phyloP scores from a whole-genome alignment of 2,329 filamentous ascomycete species.

The Talaromyces sp. region DNA sequence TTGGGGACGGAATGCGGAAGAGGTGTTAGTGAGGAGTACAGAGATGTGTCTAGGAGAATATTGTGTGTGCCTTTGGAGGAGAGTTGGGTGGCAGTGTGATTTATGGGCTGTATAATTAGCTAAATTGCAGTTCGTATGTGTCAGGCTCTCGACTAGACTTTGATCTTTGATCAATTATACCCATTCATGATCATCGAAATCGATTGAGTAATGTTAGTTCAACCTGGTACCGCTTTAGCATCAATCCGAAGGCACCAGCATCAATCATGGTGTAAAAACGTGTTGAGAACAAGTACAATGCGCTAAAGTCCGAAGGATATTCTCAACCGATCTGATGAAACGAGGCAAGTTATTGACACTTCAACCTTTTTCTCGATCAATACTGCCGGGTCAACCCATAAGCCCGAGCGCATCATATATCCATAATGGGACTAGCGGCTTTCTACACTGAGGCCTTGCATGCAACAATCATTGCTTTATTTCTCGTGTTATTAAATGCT shows the following conservation, averaged over 20 bases:
- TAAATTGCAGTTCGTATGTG: too few relatives aligned
- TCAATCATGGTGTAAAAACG: not conserved
- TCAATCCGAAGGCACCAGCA: not conserved
- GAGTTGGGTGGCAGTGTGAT: not conserved
- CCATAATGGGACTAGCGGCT: not conserved
- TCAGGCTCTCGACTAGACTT: too few relatives aligned
- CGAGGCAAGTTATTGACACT: not conserved
- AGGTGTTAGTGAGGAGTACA: not conserved
- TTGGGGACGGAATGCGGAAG: not conserved
- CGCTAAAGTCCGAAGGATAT: too few relatives aligned
- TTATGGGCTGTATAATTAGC: too few relatives aligned
- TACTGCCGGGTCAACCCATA: not conserved
- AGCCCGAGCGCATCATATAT: not conserved
- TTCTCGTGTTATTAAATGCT: not conserved
- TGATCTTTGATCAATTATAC: not conserved
- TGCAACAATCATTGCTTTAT: not conserved
- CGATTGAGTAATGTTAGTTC: not conserved
- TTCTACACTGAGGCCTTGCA: not conserved
- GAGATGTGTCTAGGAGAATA: not conserved
- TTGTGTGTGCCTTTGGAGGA: not conserved
- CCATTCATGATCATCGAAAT: not conserved
- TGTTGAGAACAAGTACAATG: too few relatives aligned
- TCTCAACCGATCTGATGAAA: not conserved
- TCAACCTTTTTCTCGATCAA: not conserved
- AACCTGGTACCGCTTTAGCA: not conserved